A percentile compares a stretch with the other conserved stretches of the same genome.
These are phyloP conservation scores for Coniferiporia sulphurascens DNA, from an alignment of 1,284 basidiomycete genomes.

Conservation along the genomic window DNA sequence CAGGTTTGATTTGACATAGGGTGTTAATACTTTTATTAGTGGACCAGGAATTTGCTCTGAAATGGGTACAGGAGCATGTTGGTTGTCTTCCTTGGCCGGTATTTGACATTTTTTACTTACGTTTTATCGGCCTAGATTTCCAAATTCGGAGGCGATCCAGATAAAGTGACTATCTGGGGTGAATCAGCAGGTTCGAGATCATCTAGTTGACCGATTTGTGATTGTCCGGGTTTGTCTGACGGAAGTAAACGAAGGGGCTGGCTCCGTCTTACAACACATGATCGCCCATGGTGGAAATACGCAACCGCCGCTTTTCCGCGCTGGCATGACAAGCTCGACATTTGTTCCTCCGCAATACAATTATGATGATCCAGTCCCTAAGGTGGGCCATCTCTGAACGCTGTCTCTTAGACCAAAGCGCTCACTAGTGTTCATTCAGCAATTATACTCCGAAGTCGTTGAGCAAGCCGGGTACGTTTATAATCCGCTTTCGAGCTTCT, in stretches of 20 bases:
- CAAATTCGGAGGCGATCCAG: constrained; percentile 30
- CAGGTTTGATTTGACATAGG: background rate
- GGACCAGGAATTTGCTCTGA: constrained; percentile 30
- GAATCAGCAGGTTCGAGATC: constrained; percentile 28
- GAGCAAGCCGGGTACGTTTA: constrained; percentile 2
- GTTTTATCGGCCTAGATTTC: no score
- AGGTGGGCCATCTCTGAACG: constrained; percentile 9
- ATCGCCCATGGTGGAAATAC: constrained; percentile 21
- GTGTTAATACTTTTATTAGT: constrained; percentile 18
- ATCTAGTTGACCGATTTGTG: background rate
- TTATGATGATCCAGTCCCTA: constrained; percentile 19
- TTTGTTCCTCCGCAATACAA: constrained; percentile 21
- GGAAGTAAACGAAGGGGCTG: constrained; percentile 15
- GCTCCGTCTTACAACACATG: constrained; percentile 22
- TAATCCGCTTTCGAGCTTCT: background rate
- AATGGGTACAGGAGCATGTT: constrained; percentile 31
- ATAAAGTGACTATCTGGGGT: constrained; percentile 31
- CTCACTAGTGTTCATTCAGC: background rate
- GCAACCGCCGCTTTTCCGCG: constrained; percentile 19
- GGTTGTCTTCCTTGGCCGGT: background rate
- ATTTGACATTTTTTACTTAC: no score
- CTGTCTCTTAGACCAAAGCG: background rate
- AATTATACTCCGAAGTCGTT: background rate
- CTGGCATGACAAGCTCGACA: constrained; percentile 19
- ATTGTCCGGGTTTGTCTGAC: background rate